These are phyloP conservation scores for Diospyros lotus DNA, from an alignment of 148 eudicot genomes.

Conservation along the genomic window DNA sequence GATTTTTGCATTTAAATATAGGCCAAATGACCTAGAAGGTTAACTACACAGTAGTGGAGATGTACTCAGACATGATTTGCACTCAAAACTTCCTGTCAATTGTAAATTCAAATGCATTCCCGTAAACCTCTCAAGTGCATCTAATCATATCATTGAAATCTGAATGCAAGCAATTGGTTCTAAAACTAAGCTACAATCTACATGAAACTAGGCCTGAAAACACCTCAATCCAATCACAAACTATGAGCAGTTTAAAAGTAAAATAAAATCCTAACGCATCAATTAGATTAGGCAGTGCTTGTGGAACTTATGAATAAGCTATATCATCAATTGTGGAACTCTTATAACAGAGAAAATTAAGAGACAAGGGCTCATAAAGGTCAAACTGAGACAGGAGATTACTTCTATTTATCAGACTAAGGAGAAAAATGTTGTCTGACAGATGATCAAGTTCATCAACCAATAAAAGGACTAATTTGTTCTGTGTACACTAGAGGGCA, in stretches of 20 bases:
- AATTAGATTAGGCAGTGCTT: not conserved
- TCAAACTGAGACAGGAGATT: not conserved
- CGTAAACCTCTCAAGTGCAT: constrained; percentile 2
- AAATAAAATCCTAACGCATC: not conserved
- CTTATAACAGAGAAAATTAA: no score
- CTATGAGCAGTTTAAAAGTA: not conserved
- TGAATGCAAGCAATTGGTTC: not conserved
- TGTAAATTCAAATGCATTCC: not conserved
- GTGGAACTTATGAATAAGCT: not conserved
- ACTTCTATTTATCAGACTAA: not conserved
- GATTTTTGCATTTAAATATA: no score
- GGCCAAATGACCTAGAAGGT: no score
- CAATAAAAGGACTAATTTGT: no score
- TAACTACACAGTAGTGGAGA: no score
- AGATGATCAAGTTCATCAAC: no score
- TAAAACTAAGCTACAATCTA: not conserved
- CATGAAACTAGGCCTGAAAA: not conserved
- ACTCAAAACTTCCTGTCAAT: not conserved
- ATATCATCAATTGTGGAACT: no score
- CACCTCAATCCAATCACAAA: not conserved
- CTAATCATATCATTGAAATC: not conserved
- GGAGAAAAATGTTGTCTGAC: not conserved
- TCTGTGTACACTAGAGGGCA: not conserved
- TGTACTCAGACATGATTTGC: no score
- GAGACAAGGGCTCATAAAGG: not conserved